Conservation (phyloP, 192 early-diverging fungal genomes). For the Geranomyces variabilis region DNA sequence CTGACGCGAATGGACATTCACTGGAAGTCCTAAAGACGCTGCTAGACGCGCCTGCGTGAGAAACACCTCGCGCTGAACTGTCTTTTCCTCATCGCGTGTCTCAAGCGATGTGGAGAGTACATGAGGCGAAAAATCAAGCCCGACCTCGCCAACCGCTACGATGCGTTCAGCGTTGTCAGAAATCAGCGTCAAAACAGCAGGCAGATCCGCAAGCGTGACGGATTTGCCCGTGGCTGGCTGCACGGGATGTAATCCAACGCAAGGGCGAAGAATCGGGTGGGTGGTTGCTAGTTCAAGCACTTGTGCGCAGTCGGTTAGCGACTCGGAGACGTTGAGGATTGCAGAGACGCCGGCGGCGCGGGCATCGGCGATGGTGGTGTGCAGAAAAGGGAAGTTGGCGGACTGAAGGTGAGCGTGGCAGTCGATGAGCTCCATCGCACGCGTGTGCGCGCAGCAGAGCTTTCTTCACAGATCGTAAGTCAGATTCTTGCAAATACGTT, state of each 20-base stretch:
- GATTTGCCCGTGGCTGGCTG: slow-evolving; percentile 12
- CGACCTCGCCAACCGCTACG: slow-evolving; percentile 49
- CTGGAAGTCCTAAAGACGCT: slow-evolving; percentile 30
- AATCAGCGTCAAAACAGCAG: slow-evolving; percentile 17
- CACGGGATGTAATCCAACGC: slow-evolving; percentile 43
- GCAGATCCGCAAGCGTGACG: slow-evolving; percentile 19
- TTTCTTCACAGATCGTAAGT: no score
- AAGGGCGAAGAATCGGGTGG: slow-evolving; percentile 18
- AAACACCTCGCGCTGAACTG: slow-evolving; percentile 35
- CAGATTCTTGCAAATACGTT: no score
- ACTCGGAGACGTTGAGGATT: slow-evolving; percentile 43
- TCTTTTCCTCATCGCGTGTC: slow-evolving; percentile 9
- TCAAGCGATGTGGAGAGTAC: slow-evolving; percentile 26
- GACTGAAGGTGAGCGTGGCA: slow-evolving; percentile 46
- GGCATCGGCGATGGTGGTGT: not conserved
- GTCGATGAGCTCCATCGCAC: no score
- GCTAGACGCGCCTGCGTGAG: slow-evolving; percentile 37
- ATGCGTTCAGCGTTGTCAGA: slow-evolving; percentile 3
- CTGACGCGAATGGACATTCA: slow-evolving; percentile 55
- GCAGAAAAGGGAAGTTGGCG: slow-evolving; percentile 27
- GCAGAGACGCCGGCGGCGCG: slow-evolving; percentile 9
- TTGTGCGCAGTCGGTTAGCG: not conserved
- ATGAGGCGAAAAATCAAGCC: slow-evolving; percentile 54
- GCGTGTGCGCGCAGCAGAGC: no score
- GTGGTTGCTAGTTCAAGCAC: slow-evolving; percentile 23